phyloP scores from a whole-genome alignment of 805 yeast genomes.

The Starmera amethionina region DNA sequence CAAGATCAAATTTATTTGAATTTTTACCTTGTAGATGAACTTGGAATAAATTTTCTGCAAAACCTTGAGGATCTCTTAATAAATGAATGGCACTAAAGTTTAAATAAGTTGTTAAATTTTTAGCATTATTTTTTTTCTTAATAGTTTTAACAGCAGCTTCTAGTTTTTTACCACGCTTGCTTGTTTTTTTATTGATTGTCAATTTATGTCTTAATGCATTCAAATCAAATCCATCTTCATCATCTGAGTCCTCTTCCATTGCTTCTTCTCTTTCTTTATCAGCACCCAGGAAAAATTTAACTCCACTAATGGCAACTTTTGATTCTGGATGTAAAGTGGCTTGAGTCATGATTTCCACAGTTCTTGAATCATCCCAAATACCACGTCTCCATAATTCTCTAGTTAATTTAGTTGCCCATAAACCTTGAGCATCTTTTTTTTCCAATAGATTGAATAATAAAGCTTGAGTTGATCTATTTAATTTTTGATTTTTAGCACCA shows the following conservation, averaged over 20 bases:
- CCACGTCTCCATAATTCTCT: slow-evolving; percentile 97
- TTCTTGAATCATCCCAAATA: slow-evolving; percentile 94
- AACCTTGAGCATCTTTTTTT: slow-evolving; percentile 69
- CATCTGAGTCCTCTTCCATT: slow-evolving; percentile 56
- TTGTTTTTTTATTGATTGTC: slow-evolving; percentile 73
- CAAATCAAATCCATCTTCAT: slow-evolving; percentile 68
- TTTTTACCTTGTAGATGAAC: slow-evolving; percentile 64
- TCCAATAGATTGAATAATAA: slow-evolving; percentile 79
- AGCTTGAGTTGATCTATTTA: slow-evolving; percentile 88
- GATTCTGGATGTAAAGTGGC: slow-evolving; percentile 83
- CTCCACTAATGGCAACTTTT: slow-evolving; percentile 86
- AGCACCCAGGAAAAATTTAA: slow-evolving; percentile 85
- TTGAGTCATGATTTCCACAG: slow-evolving; percentile 96
- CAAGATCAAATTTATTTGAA: slow-evolving; percentile 64
- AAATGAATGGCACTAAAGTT: slow-evolving; percentile 94
- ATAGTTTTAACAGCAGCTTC: slow-evolving; percentile 62
- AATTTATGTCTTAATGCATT: slow-evolving; percentile 67
- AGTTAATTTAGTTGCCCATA: slow-evolving; percentile 94
- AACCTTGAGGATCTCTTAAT: slow-evolving; percentile 94
- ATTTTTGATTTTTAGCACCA: slow-evolving; percentile 82
- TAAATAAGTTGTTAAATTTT: slow-evolving; percentile 54
- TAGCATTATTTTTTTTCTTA: slow-evolving; percentile 54
- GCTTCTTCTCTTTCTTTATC: slow-evolving; percentile 89
- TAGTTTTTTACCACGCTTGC: slow-evolving; percentile 72
- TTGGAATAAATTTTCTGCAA: slow-evolving; percentile 76